Base-by-base conservation (phyloP, 345 rosid species). In the Turritis glabra region DNA sequence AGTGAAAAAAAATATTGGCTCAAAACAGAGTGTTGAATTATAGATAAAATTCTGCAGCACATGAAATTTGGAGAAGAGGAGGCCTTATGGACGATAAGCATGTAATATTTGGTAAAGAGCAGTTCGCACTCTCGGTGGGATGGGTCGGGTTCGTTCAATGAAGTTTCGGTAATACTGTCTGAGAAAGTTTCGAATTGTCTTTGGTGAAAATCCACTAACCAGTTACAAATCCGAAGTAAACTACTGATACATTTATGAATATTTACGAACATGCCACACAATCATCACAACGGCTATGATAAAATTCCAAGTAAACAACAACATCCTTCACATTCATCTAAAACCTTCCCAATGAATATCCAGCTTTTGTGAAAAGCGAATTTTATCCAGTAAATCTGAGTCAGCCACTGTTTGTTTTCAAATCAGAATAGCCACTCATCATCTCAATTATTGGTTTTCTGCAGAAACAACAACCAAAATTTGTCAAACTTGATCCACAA, bases 181-280 rank as follows among this genome's bases (percentile, higher is more conserved):
- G 43, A 47, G 13, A 67, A 57, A 57, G 58, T 62, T 66, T 56
- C 5, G 51, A 64, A 22, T 61, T 66, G 66, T 64, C 21, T 10
- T 30, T 52, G 12, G 26, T 48, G 73, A 48, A 55, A 75, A 37
- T 48, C 73, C 54, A 38, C 67, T 48, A 58, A 21, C 79, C 67
- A 67, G 61, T 47, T 66, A 26, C 52, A 18, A 18, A 26, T 5
- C 22, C 14, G 10, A 7, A 62, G 63, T 55, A 73, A 18, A 56
- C 72, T 57, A 66, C 30, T 55, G 58, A 56, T 25, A 74, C 66
- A 56, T n/a, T 64, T 54, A 41, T 41, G 64, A 64, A 74, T 74
- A 75, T 67, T 67, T 75, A 75, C 79, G 22, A 57, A 46, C 54
- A 38, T 48, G 73, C 44, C 73, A 75, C 61, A 75, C 73, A 67